These are phyloP conservation scores for Antrodiella citrinella DNA, from an alignment of 768 basidiomycete genomes.

Conservation along the genomic window DNA sequence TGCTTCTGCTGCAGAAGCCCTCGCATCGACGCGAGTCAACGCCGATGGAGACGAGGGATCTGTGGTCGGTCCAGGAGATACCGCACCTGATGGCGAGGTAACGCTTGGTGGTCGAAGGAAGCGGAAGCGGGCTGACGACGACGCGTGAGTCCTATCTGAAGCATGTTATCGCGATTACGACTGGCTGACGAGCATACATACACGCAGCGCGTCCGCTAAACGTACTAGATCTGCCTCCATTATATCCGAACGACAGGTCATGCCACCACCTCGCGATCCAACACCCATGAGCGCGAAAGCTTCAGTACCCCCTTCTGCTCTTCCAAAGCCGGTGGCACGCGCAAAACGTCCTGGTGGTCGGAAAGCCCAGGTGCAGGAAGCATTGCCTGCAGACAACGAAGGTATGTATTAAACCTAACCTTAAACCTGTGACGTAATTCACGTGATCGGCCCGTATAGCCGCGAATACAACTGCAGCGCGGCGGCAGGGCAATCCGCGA, in stretches of 20 bases:
- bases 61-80: constrained; percentile 21
- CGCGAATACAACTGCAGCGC: constrained; percentile 6
- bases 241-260: constrained; percentile 49
- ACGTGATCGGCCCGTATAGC: constrained; percentile 22
- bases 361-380: constrained; percentile 21
- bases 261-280: constrained; percentile 23
- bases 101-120: constrained; percentile 46
- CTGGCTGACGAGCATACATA: too few relatives aligned
- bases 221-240: constrained; percentile 72
- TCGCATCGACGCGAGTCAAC: constrained; percentile 29
- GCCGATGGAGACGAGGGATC: constrained; percentile 15
- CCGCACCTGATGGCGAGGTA: constrained; percentile 40
- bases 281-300: constrained; percentile 15
- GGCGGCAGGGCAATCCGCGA: constrained; percentile 30
- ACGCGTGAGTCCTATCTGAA: constrained; percentile 60
- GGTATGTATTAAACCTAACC: constrained; percentile 25
- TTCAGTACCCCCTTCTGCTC: constrained; percentile 14
- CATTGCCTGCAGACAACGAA: constrained; percentile 37
- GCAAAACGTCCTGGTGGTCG: constrained; percentile 24
- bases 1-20: constrained; percentile 65
- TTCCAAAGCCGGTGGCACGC: constrained; percentile 15
- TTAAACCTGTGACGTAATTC: constrained; percentile 20
- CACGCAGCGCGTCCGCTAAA: constrained; percentile 51
- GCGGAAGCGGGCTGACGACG: constrained; percentile 70
- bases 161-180: too few relatives aligned